Percentiles rank a stretch among this genome's conserved stretches.
These are phyloP conservation scores for Nicotiana obtusifolia DNA, from an alignment of 257 asterid species.

Conservation along the genomic window DNA sequence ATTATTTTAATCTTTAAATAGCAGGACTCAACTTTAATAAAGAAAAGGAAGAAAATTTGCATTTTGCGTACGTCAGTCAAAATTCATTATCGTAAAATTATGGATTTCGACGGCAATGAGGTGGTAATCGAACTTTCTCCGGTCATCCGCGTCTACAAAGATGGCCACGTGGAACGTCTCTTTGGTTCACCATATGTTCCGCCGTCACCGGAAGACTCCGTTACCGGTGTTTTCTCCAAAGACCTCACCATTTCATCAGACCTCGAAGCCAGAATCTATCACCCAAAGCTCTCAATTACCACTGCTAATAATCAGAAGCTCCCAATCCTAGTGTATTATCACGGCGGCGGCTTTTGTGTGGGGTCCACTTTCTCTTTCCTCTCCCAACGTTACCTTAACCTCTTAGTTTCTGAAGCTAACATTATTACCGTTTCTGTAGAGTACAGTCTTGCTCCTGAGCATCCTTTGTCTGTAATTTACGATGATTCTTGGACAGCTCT, in stretches of 20 bases:
- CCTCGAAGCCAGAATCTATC: constrained; percentile 23
- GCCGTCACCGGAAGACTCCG: constrained; percentile 11
- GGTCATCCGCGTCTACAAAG: constrained; percentile 14
- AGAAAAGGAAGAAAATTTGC: not conserved
- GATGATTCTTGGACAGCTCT: constrained; percentile 26
- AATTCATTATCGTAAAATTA: not conserved
- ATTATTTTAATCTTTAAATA: no score
- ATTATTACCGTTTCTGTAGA: constrained; percentile 17
- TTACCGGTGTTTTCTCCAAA: constrained; percentile 22
- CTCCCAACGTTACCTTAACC: constrained; percentile 15
- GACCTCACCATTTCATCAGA: constrained; percentile 20
- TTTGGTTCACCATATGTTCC: constrained; percentile 16
- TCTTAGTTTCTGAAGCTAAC: constrained; percentile 3
- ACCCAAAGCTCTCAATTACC: constrained; percentile 3
- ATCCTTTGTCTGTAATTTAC: not conserved
- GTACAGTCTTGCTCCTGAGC: constrained; percentile 10
- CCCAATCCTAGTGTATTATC: constrained; percentile 26
- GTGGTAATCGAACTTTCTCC: constrained; percentile 15
- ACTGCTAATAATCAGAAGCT: constrained; percentile 9
- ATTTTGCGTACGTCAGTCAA: not conserved
- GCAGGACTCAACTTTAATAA: no score
- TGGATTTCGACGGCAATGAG: constrained; percentile 6
- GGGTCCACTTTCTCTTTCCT: constrained; percentile 25
- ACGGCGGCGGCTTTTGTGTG: constrained; percentile 16
- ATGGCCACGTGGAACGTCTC: constrained; percentile 18